phyloP scores from a whole-genome alignment of 2,329 filamentous ascomycete genomes.

The Scedosporium apiospermum region DNA sequence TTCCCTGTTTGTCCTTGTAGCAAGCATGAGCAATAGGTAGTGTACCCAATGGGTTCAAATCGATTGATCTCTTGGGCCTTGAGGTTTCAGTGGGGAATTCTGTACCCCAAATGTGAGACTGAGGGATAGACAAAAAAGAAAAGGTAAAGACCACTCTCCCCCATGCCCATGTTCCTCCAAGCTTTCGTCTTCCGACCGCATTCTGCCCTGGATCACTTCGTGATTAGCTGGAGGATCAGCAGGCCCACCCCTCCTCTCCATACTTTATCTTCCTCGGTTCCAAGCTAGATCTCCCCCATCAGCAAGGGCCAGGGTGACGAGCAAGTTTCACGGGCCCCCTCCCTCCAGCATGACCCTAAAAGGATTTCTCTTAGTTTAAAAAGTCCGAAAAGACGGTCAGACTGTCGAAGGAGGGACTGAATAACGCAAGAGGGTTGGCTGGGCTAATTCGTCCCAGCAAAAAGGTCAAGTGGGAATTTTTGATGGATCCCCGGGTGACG shows the following conservation, averaged over 20 bases:
- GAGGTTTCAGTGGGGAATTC: not conserved
- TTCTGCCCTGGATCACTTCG: not conserved
- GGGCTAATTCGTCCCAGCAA: not conserved
- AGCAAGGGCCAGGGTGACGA: too few species aligned
- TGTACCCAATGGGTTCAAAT: not conserved
- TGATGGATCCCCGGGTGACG: not conserved
- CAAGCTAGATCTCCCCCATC: not conserved
- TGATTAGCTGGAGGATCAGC: not conserved
- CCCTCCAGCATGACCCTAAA: not conserved
- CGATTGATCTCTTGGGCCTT: not conserved
- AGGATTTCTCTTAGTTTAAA: not conserved
- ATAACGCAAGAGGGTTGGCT: not conserved
- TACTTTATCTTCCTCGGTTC: not conserved
- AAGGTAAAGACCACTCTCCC: not conserved
- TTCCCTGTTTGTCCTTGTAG: not conserved
- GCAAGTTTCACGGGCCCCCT: too few species aligned
- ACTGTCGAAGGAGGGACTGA: not conserved
- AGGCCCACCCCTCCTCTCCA: not conserved
- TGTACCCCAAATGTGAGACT: not conserved
- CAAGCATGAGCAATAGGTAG: not conserved
- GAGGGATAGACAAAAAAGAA: not conserved
- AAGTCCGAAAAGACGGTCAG: not conserved
- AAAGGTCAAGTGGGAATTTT: not conserved
- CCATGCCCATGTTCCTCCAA: not conserved
- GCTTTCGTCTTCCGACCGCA: not conserved